Evolutionary conservation across 129 eudicot genomes (phyloP).

Genomic region (Flaveria trinervia): DNA sequence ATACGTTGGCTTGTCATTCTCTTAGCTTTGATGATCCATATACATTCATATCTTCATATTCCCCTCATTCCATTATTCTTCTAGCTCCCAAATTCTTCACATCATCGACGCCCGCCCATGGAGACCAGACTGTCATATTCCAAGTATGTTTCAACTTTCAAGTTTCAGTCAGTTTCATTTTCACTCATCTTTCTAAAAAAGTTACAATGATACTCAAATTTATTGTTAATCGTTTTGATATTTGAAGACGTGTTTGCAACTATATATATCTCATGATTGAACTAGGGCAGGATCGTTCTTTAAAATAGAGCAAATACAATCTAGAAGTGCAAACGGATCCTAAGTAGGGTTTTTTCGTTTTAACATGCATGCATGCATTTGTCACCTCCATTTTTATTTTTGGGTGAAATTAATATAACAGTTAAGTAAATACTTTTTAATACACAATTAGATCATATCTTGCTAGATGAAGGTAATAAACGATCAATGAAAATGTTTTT

Average conservation of each 20-base stretch:
- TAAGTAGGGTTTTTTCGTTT: too few relatives aligned
- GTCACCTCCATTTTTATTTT: not conserved
- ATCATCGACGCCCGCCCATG: not conserved
- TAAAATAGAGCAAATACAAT: too few relatives aligned
- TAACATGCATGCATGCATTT: not conserved
- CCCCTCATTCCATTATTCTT: not conserved
- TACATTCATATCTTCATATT: constrained; percentile 10
- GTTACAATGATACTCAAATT: not conserved
- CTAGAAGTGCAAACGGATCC: too few relatives aligned
- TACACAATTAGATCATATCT: not conserved
- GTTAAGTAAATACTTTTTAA: not conserved
- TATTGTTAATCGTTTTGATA: not conserved
- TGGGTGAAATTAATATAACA: not conserved
- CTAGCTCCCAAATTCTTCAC: constrained; percentile 6
- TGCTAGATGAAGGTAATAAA: not conserved
- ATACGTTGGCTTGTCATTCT: constrained; percentile 32
- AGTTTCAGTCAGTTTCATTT: too few relatives aligned
- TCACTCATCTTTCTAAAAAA: not conserved
- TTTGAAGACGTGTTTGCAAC: too few relatives aligned
- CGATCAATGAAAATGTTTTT: too few relatives aligned
- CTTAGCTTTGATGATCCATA: constrained; percentile 6
- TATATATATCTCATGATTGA: too few relatives aligned
- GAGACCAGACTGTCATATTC: constrained; percentile 37
- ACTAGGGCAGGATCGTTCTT: too few relatives aligned
- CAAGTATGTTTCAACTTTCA: constrained; percentile 27